A percentile compares a stretch with the other conserved stretches of the same genome.
Conservation (phyloP, 495 filamentous ascomycete species). For the Filosporella fistucella region DNA sequence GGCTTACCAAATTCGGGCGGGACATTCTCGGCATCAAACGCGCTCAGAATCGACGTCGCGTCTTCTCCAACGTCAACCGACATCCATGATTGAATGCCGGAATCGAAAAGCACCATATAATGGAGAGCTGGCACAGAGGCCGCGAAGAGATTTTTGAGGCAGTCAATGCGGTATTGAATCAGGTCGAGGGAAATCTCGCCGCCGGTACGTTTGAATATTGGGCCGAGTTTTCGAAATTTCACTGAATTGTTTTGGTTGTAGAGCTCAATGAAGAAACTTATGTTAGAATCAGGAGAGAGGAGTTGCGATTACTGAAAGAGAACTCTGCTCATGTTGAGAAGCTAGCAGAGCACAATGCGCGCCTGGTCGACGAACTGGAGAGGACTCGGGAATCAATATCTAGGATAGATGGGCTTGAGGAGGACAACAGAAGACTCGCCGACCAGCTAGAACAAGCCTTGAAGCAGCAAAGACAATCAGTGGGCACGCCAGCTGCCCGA, state of each 20-base stretch:
- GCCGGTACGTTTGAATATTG: constrained; percentile 5
- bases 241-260: constrained; percentile 4
- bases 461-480: background rate
- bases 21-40: too few relatives aligned
- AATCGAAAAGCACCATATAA: too few relatives aligned
- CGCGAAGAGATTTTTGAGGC: constrained; percentile 14
- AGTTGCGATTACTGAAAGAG: constrained; percentile 15
- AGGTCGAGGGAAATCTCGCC: constrained; percentile 11
- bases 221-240: background rate
- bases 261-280: constrained; percentile 15
- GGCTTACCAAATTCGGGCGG: too few relatives aligned
- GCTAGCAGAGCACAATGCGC: constrained; percentile 14
- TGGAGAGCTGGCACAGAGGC: constrained; percentile 22
- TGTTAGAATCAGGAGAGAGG: constrained; percentile 4
- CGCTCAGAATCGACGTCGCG: too few relatives aligned
- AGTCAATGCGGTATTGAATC: constrained; percentile 13
- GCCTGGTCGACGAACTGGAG: constrained; percentile 10
- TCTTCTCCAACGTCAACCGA: too few relatives aligned
- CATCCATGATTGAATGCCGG: too few relatives aligned
- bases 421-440: constrained; percentile 17
- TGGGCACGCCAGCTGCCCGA: background rate
- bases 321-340: constrained; percentile 3
- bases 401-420: constrained; percentile 5
- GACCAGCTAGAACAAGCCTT: constrained; percentile 3
- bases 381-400: background rate